Conservation (phyloP, 768 basidiomycete genomes). For the Boletus vermiculosoides region DNA sequence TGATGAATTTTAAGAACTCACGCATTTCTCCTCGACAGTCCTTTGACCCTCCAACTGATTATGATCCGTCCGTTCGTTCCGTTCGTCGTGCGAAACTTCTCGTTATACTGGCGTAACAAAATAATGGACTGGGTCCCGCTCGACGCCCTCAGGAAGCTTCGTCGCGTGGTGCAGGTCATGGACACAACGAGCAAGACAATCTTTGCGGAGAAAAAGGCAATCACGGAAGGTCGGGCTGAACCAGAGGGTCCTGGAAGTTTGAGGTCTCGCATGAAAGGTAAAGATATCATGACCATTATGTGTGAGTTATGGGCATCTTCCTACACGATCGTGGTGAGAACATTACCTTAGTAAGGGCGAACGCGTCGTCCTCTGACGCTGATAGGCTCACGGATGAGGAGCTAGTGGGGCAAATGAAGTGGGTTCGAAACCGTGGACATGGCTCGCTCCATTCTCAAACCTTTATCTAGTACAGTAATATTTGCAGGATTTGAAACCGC, state of each 20-base stretch:
- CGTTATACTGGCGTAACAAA: conserved; percentile 32
- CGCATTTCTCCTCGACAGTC: conserved; percentile 16
- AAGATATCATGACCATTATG: conserved; percentile 42
- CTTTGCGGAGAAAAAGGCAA: conserved; percentile 31
- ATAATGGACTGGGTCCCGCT: conserved; percentile 35
- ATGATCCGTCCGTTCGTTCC: conserved; percentile 35
- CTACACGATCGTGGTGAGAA: not conserved
- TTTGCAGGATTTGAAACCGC: conserved; percentile 36
- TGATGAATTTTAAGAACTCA: not conserved
- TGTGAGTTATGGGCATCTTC: conserved; percentile 22
- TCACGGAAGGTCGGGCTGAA: conserved; percentile 11
- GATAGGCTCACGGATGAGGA: conserved; percentile 37
- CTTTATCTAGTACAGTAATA: conserved; percentile 31
- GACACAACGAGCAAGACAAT: conserved; percentile 28
- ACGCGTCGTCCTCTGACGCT: conserved; percentile 26
- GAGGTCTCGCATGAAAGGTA: conserved; percentile 20
- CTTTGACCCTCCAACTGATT: conserved; percentile 23
- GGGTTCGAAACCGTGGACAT: conserved; percentile 3
- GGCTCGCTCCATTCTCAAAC: not conserved
- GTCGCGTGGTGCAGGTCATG: conserved; percentile 31
- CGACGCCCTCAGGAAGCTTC: conserved; percentile 26
- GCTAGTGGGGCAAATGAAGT: conserved; percentile 41
- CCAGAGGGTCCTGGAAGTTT: conserved; percentile 9
- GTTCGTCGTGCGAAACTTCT: conserved; percentile 28
- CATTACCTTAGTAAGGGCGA: conserved; percentile 32